Conservation (phyloP, 2,329 filamentous ascomycete genomes). For the Beauveria caledonica region DNA sequence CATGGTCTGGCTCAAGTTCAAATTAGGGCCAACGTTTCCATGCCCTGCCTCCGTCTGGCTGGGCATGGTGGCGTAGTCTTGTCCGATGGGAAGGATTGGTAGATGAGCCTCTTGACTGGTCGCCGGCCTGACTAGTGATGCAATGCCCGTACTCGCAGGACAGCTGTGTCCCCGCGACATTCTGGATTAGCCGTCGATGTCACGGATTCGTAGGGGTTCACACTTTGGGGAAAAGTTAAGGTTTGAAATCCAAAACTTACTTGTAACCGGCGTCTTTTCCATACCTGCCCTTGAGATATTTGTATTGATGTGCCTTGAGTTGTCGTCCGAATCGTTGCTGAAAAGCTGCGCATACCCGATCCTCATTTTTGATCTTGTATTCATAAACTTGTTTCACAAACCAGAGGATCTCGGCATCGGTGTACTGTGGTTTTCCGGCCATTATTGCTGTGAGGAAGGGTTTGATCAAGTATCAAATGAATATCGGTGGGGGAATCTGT, state of each 20-base stretch:
- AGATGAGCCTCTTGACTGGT: too few species aligned
- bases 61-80: not conserved
- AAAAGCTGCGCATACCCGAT: not conserved
- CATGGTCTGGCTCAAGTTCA: not conserved
- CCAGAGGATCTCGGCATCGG: conserved; percentile 26
- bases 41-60: not conserved
- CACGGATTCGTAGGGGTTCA: not conserved
- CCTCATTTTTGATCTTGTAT: conserved; percentile 16
- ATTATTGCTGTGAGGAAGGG: conserved; percentile 15
- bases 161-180: too few species aligned
- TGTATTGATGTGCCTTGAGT: not conserved
- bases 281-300: not conserved
- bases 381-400: conserved; percentile 22
- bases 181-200: not conserved
- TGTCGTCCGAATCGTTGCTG: not conserved
- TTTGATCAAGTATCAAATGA: not conserved
- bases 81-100: not conserved
- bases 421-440: conserved; percentile 29
- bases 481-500: not conserved
- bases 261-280: not conserved
- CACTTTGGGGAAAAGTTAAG: too few species aligned
- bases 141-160: too few species aligned
- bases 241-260: too few species aligned
- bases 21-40: not conserved
- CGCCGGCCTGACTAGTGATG: too few species aligned